A percentile compares a stretch with the other conserved stretches of the same genome.
Conservation (phyloP, 129 eudicot species). For the Tagetes patula region DNA sequence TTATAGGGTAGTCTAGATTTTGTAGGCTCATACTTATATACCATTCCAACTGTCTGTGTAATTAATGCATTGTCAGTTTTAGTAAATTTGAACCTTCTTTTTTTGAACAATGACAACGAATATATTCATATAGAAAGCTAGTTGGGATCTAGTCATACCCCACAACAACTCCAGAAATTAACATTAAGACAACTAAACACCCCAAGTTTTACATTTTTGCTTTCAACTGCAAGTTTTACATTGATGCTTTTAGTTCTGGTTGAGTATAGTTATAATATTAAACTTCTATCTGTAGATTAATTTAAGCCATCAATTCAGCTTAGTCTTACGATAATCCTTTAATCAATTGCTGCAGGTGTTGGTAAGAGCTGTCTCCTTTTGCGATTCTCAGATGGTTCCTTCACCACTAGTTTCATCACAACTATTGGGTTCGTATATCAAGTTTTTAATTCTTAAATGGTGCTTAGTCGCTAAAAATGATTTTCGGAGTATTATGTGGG, state of each 20-base stretch:
- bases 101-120: too few relatives aligned
- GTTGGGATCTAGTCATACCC: too few relatives aligned
- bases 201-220: too few relatives aligned
- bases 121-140: too few relatives aligned
- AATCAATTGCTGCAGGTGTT: conserved; percentile 62
- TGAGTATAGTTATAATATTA: neutral
- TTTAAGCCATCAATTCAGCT: neutral
- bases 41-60: neutral
- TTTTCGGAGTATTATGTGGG: neutral
- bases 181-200: too few relatives aligned
- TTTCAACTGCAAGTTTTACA: neutral
- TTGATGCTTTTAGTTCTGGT: neutral
- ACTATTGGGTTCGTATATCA: conserved; percentile 83
- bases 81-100: neutral
- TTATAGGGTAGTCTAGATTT: neutral
- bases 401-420: conserved; percentile 96
- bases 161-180: too few relatives aligned
- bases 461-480: neutral
- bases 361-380: conserved; percentile 99
- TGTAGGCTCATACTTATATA: neutral
- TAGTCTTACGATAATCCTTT: conserved; percentile 7
- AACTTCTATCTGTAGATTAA: neutral
- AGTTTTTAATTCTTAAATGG: conserved; percentile 15
- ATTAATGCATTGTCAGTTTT: neutral
- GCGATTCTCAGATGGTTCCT: conserved; percentile 98